A percentile compares a stretch with the other conserved stretches of the same genome.
These are phyloP conservation scores for Citrus hindsii DNA, from an alignment of 345 rosid species.

Conservation along the genomic window DNA sequence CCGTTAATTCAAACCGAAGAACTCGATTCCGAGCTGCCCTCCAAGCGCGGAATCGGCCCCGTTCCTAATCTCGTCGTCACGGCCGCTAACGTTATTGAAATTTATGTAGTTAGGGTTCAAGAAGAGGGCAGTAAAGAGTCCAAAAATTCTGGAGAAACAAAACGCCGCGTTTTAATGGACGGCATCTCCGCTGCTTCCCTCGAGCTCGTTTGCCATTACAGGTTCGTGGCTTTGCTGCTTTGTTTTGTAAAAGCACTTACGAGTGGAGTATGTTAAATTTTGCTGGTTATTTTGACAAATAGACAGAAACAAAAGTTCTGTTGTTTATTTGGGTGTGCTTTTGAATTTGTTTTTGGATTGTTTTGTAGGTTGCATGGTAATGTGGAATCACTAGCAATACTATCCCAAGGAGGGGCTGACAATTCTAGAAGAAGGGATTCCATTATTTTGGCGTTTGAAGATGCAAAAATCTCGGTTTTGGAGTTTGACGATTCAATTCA, in stretches of 20 bases:
- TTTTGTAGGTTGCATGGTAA: conserved; percentile 79
- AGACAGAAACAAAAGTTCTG: neutral
- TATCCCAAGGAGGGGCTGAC: conserved; percentile 63
- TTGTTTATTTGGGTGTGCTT: neutral
- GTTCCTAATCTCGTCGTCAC: conserved; percentile 72
- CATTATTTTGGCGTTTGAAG: conserved; percentile 67
- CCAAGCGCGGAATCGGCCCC: conserved; percentile 59
- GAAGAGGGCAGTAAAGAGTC: conserved; percentile 54
- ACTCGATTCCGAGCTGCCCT: conserved; percentile 60
- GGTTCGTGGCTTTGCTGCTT: conserved; percentile 29
- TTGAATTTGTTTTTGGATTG: neutral
- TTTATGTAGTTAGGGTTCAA: conserved; percentile 77
- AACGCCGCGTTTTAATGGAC: conserved; percentile 77
- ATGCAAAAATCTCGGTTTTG: conserved; percentile 76
- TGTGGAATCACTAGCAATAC: conserved; percentile 74
- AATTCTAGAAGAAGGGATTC: conserved; percentile 77
- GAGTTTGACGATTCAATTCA: conserved; percentile 94
- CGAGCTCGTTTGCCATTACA: conserved; percentile 89
- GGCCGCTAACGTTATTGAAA: conserved; percentile 76
- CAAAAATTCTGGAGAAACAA: conserved; percentile 38
- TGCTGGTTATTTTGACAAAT: neutral
- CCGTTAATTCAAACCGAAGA: conserved; percentile 54
- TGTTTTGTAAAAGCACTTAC: neutral
- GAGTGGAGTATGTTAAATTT: no score
- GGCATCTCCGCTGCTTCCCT: conserved; percentile 79